phyloP scores from a whole-genome alignment of 208 protist genomes.

The Trypanosoma boissoni region DNA sequence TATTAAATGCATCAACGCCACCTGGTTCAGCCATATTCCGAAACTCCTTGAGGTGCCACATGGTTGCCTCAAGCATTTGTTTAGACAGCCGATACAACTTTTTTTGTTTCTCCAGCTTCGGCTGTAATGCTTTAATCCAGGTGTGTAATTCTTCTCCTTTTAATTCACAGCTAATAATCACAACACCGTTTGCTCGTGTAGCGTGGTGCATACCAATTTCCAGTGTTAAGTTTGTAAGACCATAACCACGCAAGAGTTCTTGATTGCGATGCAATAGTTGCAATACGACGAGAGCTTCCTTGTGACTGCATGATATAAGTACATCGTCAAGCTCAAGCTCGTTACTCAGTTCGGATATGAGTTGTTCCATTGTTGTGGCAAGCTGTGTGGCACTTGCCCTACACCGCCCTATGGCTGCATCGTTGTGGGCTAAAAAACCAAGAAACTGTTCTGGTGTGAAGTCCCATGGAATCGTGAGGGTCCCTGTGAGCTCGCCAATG shows the following conservation, averaged over 20 bases:
- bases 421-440: constrained; percentile 81
- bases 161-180: constrained; percentile 65
- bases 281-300: constrained; percentile 52
- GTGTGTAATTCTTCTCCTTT: constrained; percentile 43
- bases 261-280: constrained; percentile 75
- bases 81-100: constrained; percentile 83
- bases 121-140: constrained; percentile 68
- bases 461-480: constrained; percentile 87
- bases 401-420: constrained; percentile 48
- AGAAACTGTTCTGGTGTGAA: constrained; percentile 80
- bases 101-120: constrained; percentile 76
- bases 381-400: constrained; percentile 43
- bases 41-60: constrained; percentile 89
- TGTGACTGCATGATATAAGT: constrained; percentile 89
- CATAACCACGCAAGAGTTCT: constrained; percentile 66
- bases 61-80: constrained; percentile 87
- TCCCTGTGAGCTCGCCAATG: constrained; percentile 71
- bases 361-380: constrained; percentile 66
- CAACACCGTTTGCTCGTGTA: constrained; percentile 85
- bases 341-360: constrained; percentile 78
- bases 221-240: constrained; percentile 73
- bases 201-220: constrained; percentile 75
- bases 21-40: constrained; percentile 70
- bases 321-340: constrained; percentile 80
- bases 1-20: constrained; percentile 84